Base-by-base conservation (phyloP, 129 eudicot species). In the Flaveria trinervia region DNA sequence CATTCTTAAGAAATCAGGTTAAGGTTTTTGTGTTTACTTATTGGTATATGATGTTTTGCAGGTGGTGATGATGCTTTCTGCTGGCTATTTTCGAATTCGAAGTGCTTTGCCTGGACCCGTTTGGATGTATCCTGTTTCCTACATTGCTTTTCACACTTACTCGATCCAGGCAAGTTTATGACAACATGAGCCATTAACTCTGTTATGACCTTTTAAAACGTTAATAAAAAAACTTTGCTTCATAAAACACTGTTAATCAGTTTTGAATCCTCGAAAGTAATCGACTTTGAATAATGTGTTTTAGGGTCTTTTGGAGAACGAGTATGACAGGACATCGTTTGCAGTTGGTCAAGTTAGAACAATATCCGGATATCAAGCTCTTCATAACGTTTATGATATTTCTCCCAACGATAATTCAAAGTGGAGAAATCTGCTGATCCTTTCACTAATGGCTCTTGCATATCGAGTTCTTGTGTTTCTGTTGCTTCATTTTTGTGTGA, bases 221-320 rank as follows among this genome's bases (percentile, higher is more conserved):
- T 39, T 33, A n/a, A 15, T 30, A 28, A 46, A 18, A 9, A 9
- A 7, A 44, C 1, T 68, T 16, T 50, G 74, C 23, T 43, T 20
- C 22, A 65, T 7, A 39, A 14, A n/a, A 30, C 36, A 61, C 11
- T 26, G 44, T 64, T 64, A 46, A 5, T 64, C 46, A 7, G 5
- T 28, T 28, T 64, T 62, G 12, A 64, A 30, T 30, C 20, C 5
- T 64, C 46, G 46, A 64, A 64, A 15, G 20, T 64, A 62, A 23
- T 7, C 5, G 46, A n/a, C 22, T 30, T 64, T 30, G 12, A 62
- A n/a, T 36, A 1, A 17, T 7, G 20, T 72, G 76, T 25, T 78
- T 70, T 85, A 93, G 98, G 98, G 97, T 52, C 84, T 93, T 25
- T 72, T 93, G 85, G 98, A 93, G 88, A 93, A 93, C 5, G 98